Conservation (phyloP, 2,329 filamentous ascomycete species). For the Aspergillus sp. region DNA sequence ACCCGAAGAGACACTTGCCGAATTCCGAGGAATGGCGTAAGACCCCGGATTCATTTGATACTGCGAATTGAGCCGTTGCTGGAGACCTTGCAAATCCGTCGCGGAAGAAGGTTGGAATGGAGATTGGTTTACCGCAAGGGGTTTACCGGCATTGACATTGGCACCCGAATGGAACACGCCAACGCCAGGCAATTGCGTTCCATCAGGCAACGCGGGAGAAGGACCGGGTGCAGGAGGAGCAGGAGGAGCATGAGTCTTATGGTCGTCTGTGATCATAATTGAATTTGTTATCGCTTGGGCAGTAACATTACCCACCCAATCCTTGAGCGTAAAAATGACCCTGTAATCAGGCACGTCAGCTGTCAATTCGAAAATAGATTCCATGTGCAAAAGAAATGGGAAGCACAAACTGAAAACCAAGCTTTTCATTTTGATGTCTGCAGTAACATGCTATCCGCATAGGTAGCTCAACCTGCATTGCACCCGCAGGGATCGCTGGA, state of each 20-base stretch:
- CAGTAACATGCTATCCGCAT: conserved; percentile 98
- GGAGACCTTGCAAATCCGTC: conserved; percentile 55
- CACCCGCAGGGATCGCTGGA: conserved; percentile 42
- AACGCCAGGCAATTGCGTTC: conserved; percentile 35
- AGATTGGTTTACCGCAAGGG: conserved; percentile 25
- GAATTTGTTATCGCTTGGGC: conserved; percentile 78
- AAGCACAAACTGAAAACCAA: conserved; percentile 59
- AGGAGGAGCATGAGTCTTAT: conserved; percentile 66
- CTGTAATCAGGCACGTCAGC: conserved; percentile 22
- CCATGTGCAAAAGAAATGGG: background rate
- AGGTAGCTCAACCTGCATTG: conserved; percentile 71
- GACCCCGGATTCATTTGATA: conserved; percentile 33
- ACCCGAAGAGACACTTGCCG: conserved; percentile 32
- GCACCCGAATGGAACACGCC: conserved; percentile 35
- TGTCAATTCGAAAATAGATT: background rate
- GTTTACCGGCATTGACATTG: conserved; percentile 22
- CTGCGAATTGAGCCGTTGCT: conserved; percentile 43
- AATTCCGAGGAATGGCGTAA: conserved; percentile 30
- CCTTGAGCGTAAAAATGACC: conserved; percentile 91
- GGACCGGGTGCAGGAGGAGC: conserved; percentile 28
- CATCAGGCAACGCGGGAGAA: conserved; percentile 29
- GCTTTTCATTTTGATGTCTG: conserved; percentile 86
- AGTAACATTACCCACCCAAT: conserved; percentile 64
- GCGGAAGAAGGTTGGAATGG: conserved; percentile 52
- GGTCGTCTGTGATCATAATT: conserved; percentile 96